phyloP scores from a whole-genome alignment of 768 basidiomycete species.

The Suillus ampliporus region DNA sequence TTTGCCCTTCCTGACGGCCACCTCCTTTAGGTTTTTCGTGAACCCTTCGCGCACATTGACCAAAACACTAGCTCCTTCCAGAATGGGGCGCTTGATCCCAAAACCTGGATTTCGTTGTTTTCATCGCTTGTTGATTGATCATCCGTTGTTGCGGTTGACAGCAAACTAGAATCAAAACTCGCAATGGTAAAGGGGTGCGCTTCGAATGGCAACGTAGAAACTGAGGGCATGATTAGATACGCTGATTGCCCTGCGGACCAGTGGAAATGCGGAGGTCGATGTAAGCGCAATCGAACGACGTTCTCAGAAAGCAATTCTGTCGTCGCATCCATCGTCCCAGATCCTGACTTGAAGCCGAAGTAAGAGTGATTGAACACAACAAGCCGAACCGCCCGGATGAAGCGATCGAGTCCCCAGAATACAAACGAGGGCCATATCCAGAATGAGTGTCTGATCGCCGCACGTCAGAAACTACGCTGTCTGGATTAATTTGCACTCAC shows the following conservation, averaged over 20 bases:
- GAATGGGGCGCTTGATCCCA: constrained; percentile 8
- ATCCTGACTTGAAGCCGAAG: constrained; percentile 35
- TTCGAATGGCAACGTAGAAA: constrained; percentile 53
- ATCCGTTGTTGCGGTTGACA: constrained; percentile 9
- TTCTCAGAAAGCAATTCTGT: constrained; percentile 50
- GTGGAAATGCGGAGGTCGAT: constrained; percentile 51
- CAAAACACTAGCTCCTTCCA: constrained; percentile 59
- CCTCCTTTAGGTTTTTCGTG: constrained; percentile 52
- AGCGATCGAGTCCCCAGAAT: constrained; percentile 51
- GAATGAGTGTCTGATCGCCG: constrained; percentile 18
- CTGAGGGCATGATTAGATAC: constrained; percentile 54
- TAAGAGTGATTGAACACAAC: constrained; percentile 49
- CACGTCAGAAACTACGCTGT: not conserved
- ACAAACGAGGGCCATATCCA: constrained; percentile 40
- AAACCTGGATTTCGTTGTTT: no score
- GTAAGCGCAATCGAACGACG: constrained; percentile 53
- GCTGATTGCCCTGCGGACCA: constrained; percentile 62
- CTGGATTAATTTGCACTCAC: constrained; percentile 18
- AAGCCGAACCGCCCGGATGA: constrained; percentile 52
- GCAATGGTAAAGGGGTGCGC: constrained; percentile 70
- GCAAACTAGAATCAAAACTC: constrained; percentile 39
- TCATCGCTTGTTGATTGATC: no score
- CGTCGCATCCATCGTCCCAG: constrained; percentile 39
- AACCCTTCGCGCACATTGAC: constrained; percentile 65
- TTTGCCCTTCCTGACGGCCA: constrained; percentile 33